These are phyloP conservation scores for Mortierella sp. DNA, from an alignment of 371 early-diverging fungal genomes.

Conservation along the genomic window DNA sequence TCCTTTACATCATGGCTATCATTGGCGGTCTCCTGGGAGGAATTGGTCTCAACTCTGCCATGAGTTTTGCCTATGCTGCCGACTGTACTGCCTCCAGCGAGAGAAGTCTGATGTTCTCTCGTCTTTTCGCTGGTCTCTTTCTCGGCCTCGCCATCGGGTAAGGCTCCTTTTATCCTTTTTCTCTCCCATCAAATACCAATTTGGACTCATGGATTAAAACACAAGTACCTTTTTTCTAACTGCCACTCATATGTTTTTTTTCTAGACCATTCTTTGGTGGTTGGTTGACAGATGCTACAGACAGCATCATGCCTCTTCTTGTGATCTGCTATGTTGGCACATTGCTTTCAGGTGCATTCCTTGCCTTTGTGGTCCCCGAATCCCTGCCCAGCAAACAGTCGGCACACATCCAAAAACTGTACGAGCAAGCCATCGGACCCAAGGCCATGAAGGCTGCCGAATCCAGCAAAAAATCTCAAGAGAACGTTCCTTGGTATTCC, in stretches of 20 bases:
- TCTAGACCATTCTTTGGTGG: slow-evolving; percentile 35
- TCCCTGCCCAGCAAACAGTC: slow-evolving; percentile 52
- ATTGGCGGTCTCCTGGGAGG: slow-evolving; percentile 39
- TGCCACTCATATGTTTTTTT: too few relatives aligned
- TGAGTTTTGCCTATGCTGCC: slow-evolving; percentile 48
- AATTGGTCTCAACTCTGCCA: slow-evolving; percentile 18
- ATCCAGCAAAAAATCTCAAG: background rate
- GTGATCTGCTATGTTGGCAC: slow-evolving; percentile 47
- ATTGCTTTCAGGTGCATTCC: slow-evolving; percentile 33
- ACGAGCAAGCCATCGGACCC: slow-evolving; percentile 23
- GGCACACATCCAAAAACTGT: slow-evolving; percentile 33
- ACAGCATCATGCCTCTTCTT: slow-evolving; percentile 52
- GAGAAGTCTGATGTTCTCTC: slow-evolving; percentile 39
- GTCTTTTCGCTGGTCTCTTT: slow-evolving; percentile 43
- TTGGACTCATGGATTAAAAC: too few relatives aligned
- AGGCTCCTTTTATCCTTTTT: background rate
- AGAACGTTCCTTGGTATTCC: slow-evolving; percentile 31
- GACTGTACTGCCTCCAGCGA: slow-evolving; percentile 43
- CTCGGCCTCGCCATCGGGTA: slow-evolving; percentile 44
- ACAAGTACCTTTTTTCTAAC: too few relatives aligned
- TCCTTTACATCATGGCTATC: slow-evolving; percentile 14
- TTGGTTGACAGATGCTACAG: background rate
- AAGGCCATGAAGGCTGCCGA: background rate
- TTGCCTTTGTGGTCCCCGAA: slow-evolving; percentile 62
- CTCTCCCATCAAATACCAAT: too few relatives aligned